Conservation (phyloP, 2,329 filamentous ascomycete genomes). For the Paramyrothecium roridum region DNA sequence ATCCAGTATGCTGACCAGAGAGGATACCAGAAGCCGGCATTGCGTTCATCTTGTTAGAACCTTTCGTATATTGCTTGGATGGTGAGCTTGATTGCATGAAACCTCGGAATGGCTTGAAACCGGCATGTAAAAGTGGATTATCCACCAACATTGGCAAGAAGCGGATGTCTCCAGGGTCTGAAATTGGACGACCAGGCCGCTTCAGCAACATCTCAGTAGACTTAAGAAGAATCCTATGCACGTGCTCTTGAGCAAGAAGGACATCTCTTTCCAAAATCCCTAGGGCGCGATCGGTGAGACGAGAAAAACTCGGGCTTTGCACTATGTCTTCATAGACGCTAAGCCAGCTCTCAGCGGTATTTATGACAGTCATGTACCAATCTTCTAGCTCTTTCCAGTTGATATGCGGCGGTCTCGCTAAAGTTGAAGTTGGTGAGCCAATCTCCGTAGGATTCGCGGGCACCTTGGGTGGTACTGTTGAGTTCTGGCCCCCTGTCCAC, state of each 20-base stretch:
- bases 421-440: slow-evolving; percentile 9
- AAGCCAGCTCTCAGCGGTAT: slow-evolving; percentile 66
- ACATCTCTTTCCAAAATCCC: slow-evolving; percentile 44
- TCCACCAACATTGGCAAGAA: slow-evolving; percentile 76
- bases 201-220: slow-evolving; percentile 77
- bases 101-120: slow-evolving; percentile 36
- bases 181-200: slow-evolving; percentile 68
- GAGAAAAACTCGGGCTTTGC: slow-evolving; percentile 21
- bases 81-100: slow-evolving; percentile 27
- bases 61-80: slow-evolving; percentile 8
- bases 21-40: slow-evolving; percentile 36
- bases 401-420: slow-evolving; percentile 57
- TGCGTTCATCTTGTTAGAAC: slow-evolving; percentile 8
- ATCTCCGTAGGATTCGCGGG: slow-evolving; percentile 12
- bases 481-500: slow-evolving; percentile 67
- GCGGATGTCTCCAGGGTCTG: slow-evolving; percentile 66
- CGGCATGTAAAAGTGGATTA: slow-evolving; percentile 69
- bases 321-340: slow-evolving; percentile 53
- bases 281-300: slow-evolving; percentile 31
- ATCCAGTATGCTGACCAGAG: slow-evolving; percentile 71
- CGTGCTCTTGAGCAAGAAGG: slow-evolving; percentile 61
- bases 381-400: slow-evolving; percentile 69
- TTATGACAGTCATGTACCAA: slow-evolving; percentile 72
- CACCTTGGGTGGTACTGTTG: slow-evolving; percentile 15
- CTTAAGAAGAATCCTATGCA: slow-evolving; percentile 70